Conservation (phyloP, 768 basidiomycete species). For the Xerocomellus amylosporus region DNA sequence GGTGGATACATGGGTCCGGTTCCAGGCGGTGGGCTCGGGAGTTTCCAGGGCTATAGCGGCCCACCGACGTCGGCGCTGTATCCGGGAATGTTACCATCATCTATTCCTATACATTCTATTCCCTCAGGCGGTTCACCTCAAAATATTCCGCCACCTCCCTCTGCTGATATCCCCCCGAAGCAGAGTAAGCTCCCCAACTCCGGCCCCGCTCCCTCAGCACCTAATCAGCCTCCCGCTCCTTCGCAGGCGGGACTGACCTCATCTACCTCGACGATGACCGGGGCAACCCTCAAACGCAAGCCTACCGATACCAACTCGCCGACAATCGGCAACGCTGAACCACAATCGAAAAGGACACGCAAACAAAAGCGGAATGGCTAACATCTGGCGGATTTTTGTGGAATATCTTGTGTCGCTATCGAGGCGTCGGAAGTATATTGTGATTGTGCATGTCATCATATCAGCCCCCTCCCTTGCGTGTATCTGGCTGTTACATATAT, state of each 20-base stretch:
- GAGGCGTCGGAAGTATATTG: slow-evolving; percentile 31
- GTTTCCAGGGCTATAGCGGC: slow-evolving; percentile 24
- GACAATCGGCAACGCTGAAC: slow-evolving; percentile 45
- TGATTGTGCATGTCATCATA: slow-evolving; percentile 22
- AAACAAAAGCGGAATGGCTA: slow-evolving; percentile 54
- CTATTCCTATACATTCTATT: slow-evolving; percentile 44
- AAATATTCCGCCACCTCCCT: slow-evolving; percentile 42
- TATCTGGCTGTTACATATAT: slow-evolving; percentile 30
- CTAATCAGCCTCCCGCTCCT: slow-evolving; percentile 39
- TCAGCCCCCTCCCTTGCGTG: slow-evolving; percentile 10
- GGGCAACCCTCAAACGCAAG: slow-evolving; percentile 57
- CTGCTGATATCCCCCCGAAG: slow-evolving; percentile 59
- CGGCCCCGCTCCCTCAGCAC: slow-evolving; percentile 39
- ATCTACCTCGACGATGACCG: slow-evolving; percentile 49
- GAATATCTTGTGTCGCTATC: slow-evolving; percentile 35
- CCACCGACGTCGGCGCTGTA: slow-evolving; percentile 47
- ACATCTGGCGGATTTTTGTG: slow-evolving; percentile 32
- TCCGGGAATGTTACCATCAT: slow-evolving; percentile 39
- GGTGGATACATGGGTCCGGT: slow-evolving; percentile 19
- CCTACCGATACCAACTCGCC: slow-evolving; percentile 48
- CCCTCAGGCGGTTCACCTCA: slow-evolving; percentile 47
- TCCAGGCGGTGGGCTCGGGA: slow-evolving; percentile 18
- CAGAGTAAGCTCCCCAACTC: slow-evolving; percentile 57
- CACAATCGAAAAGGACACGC: slow-evolving; percentile 52
- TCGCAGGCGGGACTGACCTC: slow-evolving; percentile 40